These are phyloP conservation scores for Recurvomyces mirabilis DNA, from an alignment of 495 filamentous ascomycete genomes.

Conservation along the genomic window DNA sequence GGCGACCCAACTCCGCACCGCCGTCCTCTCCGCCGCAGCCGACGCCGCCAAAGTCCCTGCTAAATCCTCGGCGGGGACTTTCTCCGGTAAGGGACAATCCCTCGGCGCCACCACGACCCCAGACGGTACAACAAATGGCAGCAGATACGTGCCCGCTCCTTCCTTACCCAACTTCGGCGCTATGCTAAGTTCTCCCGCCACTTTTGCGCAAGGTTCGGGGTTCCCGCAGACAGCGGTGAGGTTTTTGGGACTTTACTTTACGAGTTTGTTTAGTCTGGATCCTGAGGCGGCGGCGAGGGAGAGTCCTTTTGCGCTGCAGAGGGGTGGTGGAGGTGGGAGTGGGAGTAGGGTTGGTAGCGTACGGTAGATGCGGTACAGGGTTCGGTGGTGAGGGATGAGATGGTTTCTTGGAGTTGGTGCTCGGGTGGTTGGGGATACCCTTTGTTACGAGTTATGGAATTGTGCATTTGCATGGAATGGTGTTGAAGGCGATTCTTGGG, in stretches of 20 bases:
- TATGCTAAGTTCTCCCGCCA: constrained; percentile 27
- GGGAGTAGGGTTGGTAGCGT: too few species aligned
- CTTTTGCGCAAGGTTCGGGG: constrained; percentile 34
- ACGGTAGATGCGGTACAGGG: too few species aligned
- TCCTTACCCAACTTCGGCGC: constrained; percentile 22
- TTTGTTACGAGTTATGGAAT: too few species aligned
- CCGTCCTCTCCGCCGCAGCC: constrained; percentile 23
- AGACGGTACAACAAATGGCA: constrained; percentile 2
- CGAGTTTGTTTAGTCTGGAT: constrained; percentile 37
- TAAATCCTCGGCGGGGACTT: constrained; percentile 21
- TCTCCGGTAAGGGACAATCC: constrained; percentile 33
- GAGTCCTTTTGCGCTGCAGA: constrained; percentile 21
- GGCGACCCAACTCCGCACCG: constrained; percentile 14
- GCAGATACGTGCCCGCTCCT: constrained; percentile 10
- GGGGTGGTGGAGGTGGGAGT: too few species aligned
- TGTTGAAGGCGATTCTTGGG: too few species aligned
- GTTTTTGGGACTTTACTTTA: constrained; percentile 52
- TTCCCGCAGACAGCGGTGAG: constrained; percentile 38
- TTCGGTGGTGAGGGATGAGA: too few species aligned
- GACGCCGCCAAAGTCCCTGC: constrained; percentile 36
- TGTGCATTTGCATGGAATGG: too few species aligned
- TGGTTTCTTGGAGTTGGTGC: too few species aligned
- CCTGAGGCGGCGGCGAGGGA: constrained; percentile 13
- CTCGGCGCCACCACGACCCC: constrained; percentile 4
- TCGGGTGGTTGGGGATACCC: too few species aligned